A percentile compares a stretch with the other conserved stretches of the same genome.
phyloP scores from a whole-genome alignment of 495 filamentous ascomycete genomes.

The Hypoxylon subgilvum region DNA sequence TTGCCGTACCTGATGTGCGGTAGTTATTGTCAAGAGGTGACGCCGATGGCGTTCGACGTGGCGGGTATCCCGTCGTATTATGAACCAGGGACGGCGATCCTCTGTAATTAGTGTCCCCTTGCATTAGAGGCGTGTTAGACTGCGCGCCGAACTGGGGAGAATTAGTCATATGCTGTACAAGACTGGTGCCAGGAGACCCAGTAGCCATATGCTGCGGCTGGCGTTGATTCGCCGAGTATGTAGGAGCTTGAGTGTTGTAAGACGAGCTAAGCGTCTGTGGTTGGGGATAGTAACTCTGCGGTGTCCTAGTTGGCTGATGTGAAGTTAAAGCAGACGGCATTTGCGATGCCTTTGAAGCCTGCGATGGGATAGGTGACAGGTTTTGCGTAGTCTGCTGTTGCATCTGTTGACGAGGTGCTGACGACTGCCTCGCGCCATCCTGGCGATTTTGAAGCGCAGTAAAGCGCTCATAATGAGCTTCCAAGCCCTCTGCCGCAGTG shows the following conservation, averaged over 20 bases:
- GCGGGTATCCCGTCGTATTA: slow-evolving; percentile 42
- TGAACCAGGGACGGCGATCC: slow-evolving; percentile 44
- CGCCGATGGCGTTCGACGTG: slow-evolving; percentile 47
- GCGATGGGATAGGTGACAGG: slow-evolving; percentile 37
- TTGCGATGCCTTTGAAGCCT: slow-evolving; percentile 38
- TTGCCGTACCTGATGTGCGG: slow-evolving; percentile 33
- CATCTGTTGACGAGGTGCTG: slow-evolving; percentile 37
- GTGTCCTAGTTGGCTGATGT: slow-evolving; percentile 37
- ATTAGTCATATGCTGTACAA: slow-evolving; percentile 49
- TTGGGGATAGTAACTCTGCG: slow-evolving; percentile 40
- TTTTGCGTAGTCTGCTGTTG: slow-evolving; percentile 42
- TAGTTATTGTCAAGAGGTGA: slow-evolving; percentile 47
- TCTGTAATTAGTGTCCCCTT: slow-evolving; percentile 49
- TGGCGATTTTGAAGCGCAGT: slow-evolving; percentile 40
- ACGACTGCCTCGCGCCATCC: slow-evolving; percentile 29
- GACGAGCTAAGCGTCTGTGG: slow-evolving; percentile 31
- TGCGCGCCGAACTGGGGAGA: slow-evolving; percentile 53
- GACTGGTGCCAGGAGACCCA: slow-evolving; percentile 40
- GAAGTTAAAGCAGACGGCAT: slow-evolving; percentile 37
- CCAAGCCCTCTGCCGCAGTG: slow-evolving; percentile 42
- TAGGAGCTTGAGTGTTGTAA: slow-evolving; percentile 36
- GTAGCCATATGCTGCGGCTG: slow-evolving; percentile 51
- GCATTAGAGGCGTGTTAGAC: slow-evolving; percentile 44
- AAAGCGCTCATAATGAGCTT: slow-evolving; percentile 51
- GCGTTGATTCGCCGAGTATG: slow-evolving; percentile 50